Evolutionary conservation across 768 basidiomycete species (phyloP), one percentile per base, ranked within the genome.

Genomic region (Rhodocollybia butyracea): DNA sequence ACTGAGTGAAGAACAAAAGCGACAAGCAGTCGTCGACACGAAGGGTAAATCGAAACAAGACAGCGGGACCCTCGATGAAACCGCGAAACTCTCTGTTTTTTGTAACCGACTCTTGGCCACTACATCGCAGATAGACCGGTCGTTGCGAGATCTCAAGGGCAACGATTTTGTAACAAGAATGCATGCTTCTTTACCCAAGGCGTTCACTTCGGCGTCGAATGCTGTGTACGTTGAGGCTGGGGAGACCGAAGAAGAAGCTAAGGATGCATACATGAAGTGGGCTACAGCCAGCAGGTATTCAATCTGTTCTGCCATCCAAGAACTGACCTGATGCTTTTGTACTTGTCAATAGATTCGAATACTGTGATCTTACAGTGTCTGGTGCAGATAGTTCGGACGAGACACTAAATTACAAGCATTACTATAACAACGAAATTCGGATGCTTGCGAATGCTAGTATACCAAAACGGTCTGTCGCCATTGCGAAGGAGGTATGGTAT

Each of bases 401-500:
- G 24, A 69, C 79, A 0, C 88, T 89, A 3, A 82, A 88, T 64
- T 94, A 86, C 73, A 92, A 91, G 68, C 89, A 88, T 64, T 86
- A 80, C 67, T 94, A 80, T 72, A 88, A 88, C 64, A 85, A 80
- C 60, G 92, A 94, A 66, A 90, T 89, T 21, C 79, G 91, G 27
- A 88, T 91, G 85, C 74, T 94, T 27, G 86, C 86, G 3, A 85
- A 84, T 62, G 87, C 90, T 21, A 89, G 92, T 64, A 90, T 94
- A 52, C 93, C 94, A 5, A 95, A 92, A 70, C 80, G 95, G 41
- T 94, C 91, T 1, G 76, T 97, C 56, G 94, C 94, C 10, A 97
- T 98, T 58, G 95, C 95, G 3, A 98, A 97, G 72, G 94, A 96
- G 82, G 89, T 88, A 57, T 60, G 64, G 55, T 31, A 22, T 26